These are phyloP conservation scores for Oryza nivara DNA, from an alignment of 176 grass and related monocot species.

Conservation along the genomic window DNA sequence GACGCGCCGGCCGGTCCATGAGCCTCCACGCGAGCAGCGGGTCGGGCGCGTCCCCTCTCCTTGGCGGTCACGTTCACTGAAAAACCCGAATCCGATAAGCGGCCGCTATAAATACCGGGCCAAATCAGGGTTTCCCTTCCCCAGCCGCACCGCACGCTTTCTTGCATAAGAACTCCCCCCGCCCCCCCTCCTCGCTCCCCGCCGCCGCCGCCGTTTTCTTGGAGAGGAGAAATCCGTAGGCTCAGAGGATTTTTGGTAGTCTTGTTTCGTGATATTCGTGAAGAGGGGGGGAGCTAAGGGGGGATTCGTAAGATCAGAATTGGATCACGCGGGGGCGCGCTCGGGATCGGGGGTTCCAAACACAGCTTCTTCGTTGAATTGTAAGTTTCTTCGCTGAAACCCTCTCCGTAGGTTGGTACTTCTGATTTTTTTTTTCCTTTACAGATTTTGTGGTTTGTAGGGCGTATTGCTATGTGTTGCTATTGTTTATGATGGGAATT, in stretches of 20 bases:
- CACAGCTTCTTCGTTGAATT: constrained; percentile 35
- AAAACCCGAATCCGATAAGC: constrained; percentile 27
- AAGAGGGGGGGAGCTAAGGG: constrained; percentile 16
- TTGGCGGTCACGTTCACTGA: neutral
- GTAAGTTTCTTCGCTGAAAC: constrained; percentile 34
- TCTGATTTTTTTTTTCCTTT: neutral
- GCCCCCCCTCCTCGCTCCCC: neutral
- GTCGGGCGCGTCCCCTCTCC: neutral
- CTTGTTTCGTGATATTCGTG: constrained; percentile 24
- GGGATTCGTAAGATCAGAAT: constrained; percentile 44
- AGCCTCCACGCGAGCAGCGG: constrained; percentile 10
- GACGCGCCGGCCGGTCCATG: neutral
- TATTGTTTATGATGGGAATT: neutral
- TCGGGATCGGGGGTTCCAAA: constrained; percentile 39
- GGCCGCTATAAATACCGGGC: constrained; percentile 1
- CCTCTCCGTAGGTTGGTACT: neutral
- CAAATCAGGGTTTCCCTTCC: constrained; percentile 27
- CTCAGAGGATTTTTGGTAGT: neutral
- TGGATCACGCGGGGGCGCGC: constrained; percentile 54
- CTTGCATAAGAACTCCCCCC: constrained; percentile 25
- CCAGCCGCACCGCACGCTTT: constrained; percentile 45
- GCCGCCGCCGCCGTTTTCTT: constrained; percentile 41
- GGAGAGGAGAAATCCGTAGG: neutral
- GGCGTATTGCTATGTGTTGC: neutral
- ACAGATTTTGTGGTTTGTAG: neutral